A percentile compares a stretch with the other conserved stretches of the same genome.
phyloP scores from a whole-genome alignment of 163 green algal species.

The Trebouxia gelatinosa region DNA sequence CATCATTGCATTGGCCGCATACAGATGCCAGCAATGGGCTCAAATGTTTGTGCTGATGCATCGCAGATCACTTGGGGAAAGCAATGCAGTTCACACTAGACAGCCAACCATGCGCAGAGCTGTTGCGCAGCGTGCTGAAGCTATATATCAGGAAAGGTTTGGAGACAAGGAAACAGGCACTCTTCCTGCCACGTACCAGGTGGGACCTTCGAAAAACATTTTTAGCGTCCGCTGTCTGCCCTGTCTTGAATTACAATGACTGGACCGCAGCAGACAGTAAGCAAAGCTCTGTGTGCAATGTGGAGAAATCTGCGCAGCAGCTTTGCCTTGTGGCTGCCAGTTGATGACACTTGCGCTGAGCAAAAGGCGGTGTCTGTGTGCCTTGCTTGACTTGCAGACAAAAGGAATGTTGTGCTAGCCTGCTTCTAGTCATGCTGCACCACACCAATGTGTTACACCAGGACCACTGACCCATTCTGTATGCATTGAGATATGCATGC shows the following conservation, averaged over 20 bases:
- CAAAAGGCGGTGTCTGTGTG: neutral
- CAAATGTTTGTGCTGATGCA: too few species aligned
- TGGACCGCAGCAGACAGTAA: too few species aligned
- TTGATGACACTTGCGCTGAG: neutral
- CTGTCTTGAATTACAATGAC: neutral
- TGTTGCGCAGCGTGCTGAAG: slow-evolving; percentile 33
- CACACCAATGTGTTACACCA: neutral
- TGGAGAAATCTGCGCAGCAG: neutral
- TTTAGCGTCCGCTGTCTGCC: neutral
- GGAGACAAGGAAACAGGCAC: slow-evolving; percentile 37
- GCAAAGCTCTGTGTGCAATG: neutral
- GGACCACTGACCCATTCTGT: neutral
- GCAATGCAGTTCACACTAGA: slow-evolving; percentile 59
- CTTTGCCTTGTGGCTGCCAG: neutral
- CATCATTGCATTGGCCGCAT: too few species aligned
- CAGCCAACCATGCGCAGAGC: slow-evolving; percentile 41
- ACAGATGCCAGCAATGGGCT: too few species aligned
- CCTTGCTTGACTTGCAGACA: neutral
- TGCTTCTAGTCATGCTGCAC: neutral
- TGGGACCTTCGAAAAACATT: slow-evolving; percentile 24
- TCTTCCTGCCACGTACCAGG: slow-evolving; percentile 68
- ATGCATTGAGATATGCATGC: neutral
- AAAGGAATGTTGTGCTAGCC: neutral
- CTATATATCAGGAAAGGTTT: slow-evolving; percentile 66
- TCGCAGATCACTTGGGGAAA: slow-evolving; percentile 70